Evolutionary conservation across 2,329 filamentous ascomycete genomes (phyloP).

Genomic region (Aspergillus hiratsukae): DNA sequence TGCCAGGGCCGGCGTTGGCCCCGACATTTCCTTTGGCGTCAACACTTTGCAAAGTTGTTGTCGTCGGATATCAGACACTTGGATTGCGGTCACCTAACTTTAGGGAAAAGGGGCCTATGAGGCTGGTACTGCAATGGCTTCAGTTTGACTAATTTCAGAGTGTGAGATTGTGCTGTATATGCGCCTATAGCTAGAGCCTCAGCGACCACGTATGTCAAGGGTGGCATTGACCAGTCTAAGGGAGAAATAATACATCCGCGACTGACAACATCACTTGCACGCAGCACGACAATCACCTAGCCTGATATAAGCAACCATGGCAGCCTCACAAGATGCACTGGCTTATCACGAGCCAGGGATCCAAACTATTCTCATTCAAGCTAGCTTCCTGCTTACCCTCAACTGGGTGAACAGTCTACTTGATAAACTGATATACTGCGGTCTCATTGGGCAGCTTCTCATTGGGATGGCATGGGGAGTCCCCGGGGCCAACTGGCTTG

Average conservation of each 20-base stretch:
- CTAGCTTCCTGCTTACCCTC: slow-evolving; percentile 60
- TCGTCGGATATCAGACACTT: neutral
- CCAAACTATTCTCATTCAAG: slow-evolving; percentile 53
- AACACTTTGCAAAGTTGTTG: neutral
- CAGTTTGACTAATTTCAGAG: neutral
- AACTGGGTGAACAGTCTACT: slow-evolving; percentile 56
- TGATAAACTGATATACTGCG: slow-evolving; percentile 62
- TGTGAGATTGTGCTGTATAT: no score
- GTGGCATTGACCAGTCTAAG: no score
- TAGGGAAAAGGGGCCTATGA: neutral
- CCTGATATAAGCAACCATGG: neutral
- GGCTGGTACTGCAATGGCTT: neutral
- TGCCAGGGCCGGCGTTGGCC: neutral
- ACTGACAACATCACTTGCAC: no score
- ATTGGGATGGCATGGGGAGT: slow-evolving; percentile 67
- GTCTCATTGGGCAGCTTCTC: slow-evolving; percentile 67
- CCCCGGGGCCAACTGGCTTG: slow-evolving; percentile 60
- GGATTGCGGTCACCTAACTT: neutral
- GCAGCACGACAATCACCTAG: no score
- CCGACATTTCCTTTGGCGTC: neutral
- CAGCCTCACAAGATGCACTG: slow-evolving; percentile 20
- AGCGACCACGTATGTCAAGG: no score
- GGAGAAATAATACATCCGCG: neutral
- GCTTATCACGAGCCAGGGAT: slow-evolving; percentile 63
- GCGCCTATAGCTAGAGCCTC: no score